Base-by-base conservation (phyloP, 306 rosid genomes). In the Vachellia pachyceras region DNA sequence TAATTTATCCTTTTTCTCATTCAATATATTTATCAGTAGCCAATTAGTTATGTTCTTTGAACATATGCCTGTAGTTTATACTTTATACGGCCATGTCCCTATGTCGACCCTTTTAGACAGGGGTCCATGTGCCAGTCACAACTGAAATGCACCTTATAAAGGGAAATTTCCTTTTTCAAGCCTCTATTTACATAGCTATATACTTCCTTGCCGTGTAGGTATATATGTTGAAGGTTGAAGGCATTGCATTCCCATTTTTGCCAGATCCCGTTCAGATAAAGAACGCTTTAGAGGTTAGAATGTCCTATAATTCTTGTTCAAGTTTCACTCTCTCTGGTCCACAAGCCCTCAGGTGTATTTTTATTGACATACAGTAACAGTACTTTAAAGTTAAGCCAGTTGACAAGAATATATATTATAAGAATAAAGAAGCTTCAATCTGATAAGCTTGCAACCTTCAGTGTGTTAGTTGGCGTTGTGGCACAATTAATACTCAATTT, bases 191-290 rank as follows among this genome's bases (percentile, higher is more conserved):
- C 45, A 44, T 37, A 14, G 22, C 79, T 63, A n/a, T 69, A 33
- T 61, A 61, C 66, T 65, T 47, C 60, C 76, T 44, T 78, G 25
- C 76, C 11, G 66, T 60, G 44, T 70, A 95, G 99, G 97, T 93
- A 7, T 95, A 95, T 84, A 84, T 95, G 99, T 82, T 95, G 85
- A 95, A 95, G 92, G 99, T 95, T 18, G 99, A 95, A 91, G 99
- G 99, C 78, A 95, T 95, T 86, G 96, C 99, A 23, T 95, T 93
- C 79, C 86, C 96, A 18, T 93, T 95, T 91, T 86, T 95, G 82
- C 99, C 99, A 11, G 99, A 95, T 82, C 99, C 98, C 1, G 85
- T 95, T 82, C 98, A 95, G 77, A 90, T 95, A 45, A 91, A 86
- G 86, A 95, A 95, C 84, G 98, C 99, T 52, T 39, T 95, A 10